Evolutionary conservation across 176 grass and related monocot genomes (phyloP).

Genomic region (Carex myosuroides): DNA sequence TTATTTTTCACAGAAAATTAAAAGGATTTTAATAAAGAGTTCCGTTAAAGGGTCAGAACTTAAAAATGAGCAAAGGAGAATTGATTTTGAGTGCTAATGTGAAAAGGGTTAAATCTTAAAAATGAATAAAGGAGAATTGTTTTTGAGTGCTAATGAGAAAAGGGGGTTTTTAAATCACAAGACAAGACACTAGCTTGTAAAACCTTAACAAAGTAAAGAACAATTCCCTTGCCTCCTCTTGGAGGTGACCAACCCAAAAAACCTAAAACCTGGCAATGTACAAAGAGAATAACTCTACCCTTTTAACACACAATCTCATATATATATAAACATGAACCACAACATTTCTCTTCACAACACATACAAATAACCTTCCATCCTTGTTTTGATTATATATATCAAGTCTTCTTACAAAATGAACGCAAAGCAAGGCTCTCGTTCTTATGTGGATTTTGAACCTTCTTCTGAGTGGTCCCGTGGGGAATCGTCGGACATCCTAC

Average conservation of each 20-base stretch:
- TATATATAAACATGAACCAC: conserved; percentile 12
- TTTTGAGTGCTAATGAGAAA: not conserved
- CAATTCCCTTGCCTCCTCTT: conserved; percentile 15
- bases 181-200: not conserved
- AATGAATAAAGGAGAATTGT: not conserved
- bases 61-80: no score
- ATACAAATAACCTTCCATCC: not conserved
- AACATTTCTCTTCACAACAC: not conserved
- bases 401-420: conserved; percentile 10
- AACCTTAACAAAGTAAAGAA: conserved; percentile 14
- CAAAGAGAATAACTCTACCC: conserved; percentile 9
- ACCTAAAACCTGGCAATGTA: conserved; percentile 1
- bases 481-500: conserved; percentile 3
- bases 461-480: not conserved
- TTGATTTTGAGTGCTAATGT: no score
- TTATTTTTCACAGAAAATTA: no score
- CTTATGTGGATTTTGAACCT: conserved; percentile 17
- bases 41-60: no score
- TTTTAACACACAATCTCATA: conserved; percentile 17
- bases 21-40: no score
- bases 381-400: not conserved
- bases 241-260: conserved; percentile 7
- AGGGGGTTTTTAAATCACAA: not conserved
- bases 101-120: not conserved
- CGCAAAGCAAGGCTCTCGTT: conserved; percentile 1